Base-by-base conservation (phyloP, 495 filamentous ascomycete genomes). In the Viridothelium virens region DNA sequence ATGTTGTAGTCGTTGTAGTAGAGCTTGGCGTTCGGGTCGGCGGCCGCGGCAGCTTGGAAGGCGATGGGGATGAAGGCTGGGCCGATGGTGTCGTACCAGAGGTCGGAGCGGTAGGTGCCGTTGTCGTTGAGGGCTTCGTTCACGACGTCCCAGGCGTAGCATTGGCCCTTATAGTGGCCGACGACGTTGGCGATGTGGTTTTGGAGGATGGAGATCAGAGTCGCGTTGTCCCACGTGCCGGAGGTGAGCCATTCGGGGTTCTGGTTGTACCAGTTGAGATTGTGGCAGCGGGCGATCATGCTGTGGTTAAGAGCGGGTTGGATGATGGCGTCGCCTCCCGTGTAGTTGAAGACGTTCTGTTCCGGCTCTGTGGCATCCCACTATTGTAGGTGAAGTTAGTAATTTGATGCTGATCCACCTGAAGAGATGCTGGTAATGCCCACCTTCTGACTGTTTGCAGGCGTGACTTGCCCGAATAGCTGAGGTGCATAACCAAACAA, bases 1-100 rank as follows among this genome's bases (percentile, higher is more conserved):
- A 87, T 82, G 73, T 84, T 84, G 77, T 86, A 87, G 77, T 88
- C 85, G 76, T 90, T 90, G 78, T 88, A 87, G 79, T 88, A 90
- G 41, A 85, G 80, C 72, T 82, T 83, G 25, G 75, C 76, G 61
- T 69, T 68, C 3, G 77, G 77, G 68, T 84, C 78, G 66, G 79
- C 82, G 36, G 71, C 67, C 34, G 65, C 46, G 48, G 73, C 75
- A 61, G 71, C 70, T 61, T 70, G 61, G 68, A 75, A 78, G 1
- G 76, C 76, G 34, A 70, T 63, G 44, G 66, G 68, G 34, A 78
- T 67, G 67, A 74, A 78, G 12, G 65, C 67, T 6, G 63, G 47
- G 18, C 76, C 76, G 56, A 76, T 74, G 53, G 68, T 72, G 37
- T 67, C 34, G 66, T 67, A 68, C 66, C 63, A 78, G 66, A 76